Conservation (phyloP, 2,329 filamentous ascomycete genomes). For the Alternaria gansuensis region DNA sequence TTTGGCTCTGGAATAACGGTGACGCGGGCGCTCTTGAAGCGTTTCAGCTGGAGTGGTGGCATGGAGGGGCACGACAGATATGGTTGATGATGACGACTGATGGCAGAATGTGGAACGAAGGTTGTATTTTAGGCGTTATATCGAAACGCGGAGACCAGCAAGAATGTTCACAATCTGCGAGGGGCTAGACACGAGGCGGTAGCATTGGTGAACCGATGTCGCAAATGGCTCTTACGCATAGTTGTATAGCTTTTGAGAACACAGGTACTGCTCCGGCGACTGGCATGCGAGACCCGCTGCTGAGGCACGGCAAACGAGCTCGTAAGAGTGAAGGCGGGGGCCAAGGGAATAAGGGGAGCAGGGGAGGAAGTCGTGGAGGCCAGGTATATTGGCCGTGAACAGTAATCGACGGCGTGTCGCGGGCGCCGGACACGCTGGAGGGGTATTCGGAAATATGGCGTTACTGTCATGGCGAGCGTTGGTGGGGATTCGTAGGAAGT, state of each 20-base stretch:
- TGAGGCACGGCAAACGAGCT: constrained; percentile 44
- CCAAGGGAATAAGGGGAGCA: constrained; percentile 19
- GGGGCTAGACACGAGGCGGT: constrained; percentile 47
- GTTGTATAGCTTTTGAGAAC: constrained; percentile 51
- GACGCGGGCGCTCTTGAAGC: constrained; percentile 50
- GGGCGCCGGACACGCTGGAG: constrained; percentile 35
- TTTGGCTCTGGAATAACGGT: constrained; percentile 38
- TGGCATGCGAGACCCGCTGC: constrained; percentile 35
- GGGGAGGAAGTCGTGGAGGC: constrained; percentile 16
- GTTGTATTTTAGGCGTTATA: constrained; percentile 41
- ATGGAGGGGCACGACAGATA: constrained; percentile 39
- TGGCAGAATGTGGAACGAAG: constrained; percentile 35
- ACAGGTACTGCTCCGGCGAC: constrained; percentile 44
- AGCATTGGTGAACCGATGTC: constrained; percentile 51
- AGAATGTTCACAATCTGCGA: constrained; percentile 30
- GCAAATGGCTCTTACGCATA: constrained; percentile 51
- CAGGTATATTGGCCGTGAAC: constrained; percentile 21
- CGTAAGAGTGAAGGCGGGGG: constrained; percentile 43
- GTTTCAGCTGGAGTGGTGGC: constrained; percentile 45
- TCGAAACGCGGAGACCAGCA: constrained; percentile 29
- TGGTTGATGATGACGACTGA: constrained; percentile 38
- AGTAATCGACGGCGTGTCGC: constrained; percentile 28
- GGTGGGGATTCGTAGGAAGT: constrained; percentile 40
- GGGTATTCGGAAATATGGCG: constrained; percentile 36
- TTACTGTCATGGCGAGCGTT: constrained; percentile 38